These are phyloP conservation scores for Mallotus nudiflorus DNA, from an alignment of 345 rosid genomes.

Conservation along the genomic window DNA sequence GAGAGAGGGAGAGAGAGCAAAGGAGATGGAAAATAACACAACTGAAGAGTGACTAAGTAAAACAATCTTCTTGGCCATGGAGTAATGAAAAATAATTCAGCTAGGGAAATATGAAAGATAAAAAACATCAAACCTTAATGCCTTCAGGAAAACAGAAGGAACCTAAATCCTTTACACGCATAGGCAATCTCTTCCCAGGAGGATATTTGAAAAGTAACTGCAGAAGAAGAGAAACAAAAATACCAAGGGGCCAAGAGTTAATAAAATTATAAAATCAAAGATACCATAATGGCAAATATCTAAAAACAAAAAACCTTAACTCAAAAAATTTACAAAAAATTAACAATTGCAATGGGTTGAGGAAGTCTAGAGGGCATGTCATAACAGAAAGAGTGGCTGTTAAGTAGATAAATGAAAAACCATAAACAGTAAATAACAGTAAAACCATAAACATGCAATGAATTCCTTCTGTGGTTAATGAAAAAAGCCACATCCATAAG, in stretches of 20 bases:
- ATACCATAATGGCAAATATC: background rate
- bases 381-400: slow-evolving; percentile 13
- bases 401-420: background rate
- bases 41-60: background rate
- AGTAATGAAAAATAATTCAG: no score
- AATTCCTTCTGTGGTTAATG: no score
- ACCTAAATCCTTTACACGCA: slow-evolving; percentile 83
- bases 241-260: background rate
- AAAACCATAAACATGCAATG: no score
- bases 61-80: background rate
- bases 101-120: background rate
- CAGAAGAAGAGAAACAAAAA: slow-evolving; percentile 18
- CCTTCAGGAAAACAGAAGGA: slow-evolving; percentile 96
- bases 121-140: slow-evolving; percentile 57
- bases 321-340: background rate
- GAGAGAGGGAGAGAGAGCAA: no score
- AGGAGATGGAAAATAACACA: no score
- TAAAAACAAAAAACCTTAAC: background rate
- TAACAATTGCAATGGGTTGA: background rate
- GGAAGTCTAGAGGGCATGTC: background rate
- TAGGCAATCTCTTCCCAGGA: slow-evolving; percentile 75
- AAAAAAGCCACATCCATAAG: background rate
- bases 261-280: slow-evolving; percentile 1
- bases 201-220: slow-evolving; percentile 92
- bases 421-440: no score